Evolutionary conservation across 331 rosid genomes (phyloP).

Genomic region (Quercus tomentella): DNA sequence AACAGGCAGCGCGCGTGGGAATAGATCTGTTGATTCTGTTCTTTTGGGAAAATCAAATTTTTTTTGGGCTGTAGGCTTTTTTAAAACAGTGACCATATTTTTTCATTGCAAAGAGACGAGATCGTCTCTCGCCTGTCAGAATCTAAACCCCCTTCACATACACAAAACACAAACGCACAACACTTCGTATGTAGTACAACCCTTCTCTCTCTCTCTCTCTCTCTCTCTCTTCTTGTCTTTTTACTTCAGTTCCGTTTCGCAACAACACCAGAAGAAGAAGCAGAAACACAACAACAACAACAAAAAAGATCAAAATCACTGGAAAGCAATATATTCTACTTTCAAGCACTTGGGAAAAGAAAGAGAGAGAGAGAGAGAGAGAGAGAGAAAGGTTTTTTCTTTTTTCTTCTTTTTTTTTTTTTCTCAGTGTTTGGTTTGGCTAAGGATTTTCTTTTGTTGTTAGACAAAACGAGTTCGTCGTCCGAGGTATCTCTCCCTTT

Average conservation of each 20-base stretch:
- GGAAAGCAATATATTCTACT: background rate
- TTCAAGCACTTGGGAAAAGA: background rate
- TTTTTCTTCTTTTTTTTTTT: background rate
- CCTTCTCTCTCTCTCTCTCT: background rate
- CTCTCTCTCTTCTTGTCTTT: background rate
- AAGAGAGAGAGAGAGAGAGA: background rate
- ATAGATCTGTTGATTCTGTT: background rate
- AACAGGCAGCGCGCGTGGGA: conserved; percentile 16
- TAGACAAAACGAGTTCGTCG: background rate
- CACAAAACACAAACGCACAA: background rate
- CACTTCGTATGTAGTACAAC: background rate
- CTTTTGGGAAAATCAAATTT: background rate
- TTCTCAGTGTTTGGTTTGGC: background rate
- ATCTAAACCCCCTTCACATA: background rate
- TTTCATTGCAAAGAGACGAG: background rate
- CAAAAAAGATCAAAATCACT: background rate
- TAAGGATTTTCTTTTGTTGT: background rate
- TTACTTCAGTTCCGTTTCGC: background rate
- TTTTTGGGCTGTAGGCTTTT: background rate
- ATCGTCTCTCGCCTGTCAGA: conserved; percentile 25
- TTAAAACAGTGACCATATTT: background rate
- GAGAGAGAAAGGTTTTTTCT: background rate
- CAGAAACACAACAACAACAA: too few relatives aligned
- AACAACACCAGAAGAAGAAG: too few relatives aligned
- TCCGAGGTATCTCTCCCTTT: conserved; percentile 20